phyloP scores from a whole-genome alignment of 2,329 filamentous ascomycete species.

The Aspergillus puulaauensis region DNA sequence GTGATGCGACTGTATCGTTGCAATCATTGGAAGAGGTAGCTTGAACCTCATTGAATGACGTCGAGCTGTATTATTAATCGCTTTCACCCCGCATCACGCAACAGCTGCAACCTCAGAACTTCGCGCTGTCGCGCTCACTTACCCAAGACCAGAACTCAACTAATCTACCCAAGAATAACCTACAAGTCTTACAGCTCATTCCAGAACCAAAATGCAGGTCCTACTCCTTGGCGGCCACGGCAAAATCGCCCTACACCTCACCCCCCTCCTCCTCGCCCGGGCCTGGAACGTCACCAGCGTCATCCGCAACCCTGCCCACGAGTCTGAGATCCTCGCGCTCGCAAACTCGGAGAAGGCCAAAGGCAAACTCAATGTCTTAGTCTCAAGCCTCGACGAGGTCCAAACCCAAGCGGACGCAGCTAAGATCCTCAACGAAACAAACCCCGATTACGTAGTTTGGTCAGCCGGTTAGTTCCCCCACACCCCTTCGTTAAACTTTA shows the following conservation, averaged over 20 bases:
- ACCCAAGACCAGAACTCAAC: not conserved
- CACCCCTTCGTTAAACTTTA: not conserved
- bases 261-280: conserved; percentile 70
- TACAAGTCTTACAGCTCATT: no score
- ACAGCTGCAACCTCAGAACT: not conserved
- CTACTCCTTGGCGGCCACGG: conserved; percentile 80
- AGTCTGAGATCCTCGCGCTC: conserved; percentile 61
- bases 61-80: conserved; percentile 1
- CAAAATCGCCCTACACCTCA: conserved; percentile 72
- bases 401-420: conserved; percentile 62
- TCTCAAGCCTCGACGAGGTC: conserved; percentile 71
- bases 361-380: conserved; percentile 67
- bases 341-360: conserved; percentile 54
- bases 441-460: conserved; percentile 49
- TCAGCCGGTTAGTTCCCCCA: conserved; percentile 38
- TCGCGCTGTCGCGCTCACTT: not conserved
- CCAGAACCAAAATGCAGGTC: conserved; percentile 48
- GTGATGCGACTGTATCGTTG: not conserved
- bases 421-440: conserved; percentile 53
- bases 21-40: not conserved
- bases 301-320: conserved; percentile 71
- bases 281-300: conserved; percentile 77
- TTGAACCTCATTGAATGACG: not conserved
- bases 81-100: conserved; percentile 4
- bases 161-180: not conserved